Evolutionary conservation across 129 eudicot genomes (phyloP), one percentile per base, ranked within the genome.

Genomic region (Ambrosia trifida): DNA sequence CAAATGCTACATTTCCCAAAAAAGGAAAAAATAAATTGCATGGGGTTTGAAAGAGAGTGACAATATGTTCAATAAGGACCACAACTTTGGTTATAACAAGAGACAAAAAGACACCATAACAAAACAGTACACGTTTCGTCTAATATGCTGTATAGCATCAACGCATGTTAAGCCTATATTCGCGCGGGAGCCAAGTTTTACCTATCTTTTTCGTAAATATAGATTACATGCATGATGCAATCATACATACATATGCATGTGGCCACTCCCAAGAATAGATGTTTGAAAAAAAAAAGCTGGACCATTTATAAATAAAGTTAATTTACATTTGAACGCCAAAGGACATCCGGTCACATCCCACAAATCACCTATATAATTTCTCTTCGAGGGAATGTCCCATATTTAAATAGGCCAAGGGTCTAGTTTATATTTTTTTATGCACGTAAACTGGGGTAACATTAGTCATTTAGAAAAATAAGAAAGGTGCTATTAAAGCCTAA

Each of bases 151-250:
- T 44, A 30, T 61, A 45, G 61, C 20, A 60, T 72, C 77, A 60
- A 72, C 76, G 68, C 68, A 72, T 72, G 9, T 46, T 32, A 60
- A 45, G 77, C 77, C 77, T 72, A 60, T 72, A 72, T 72, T 72
- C 77, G 32, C 77, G 77, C 69, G 77, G 77, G 77, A 72, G 69
- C 69, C 68, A 45, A 60, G 36, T 61, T 32, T 61, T 66, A 60
- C 45, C 44, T 30, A 32, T 45, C 49, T 13, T 72, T 72, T 46
- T 45, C 77, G 61, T 32, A 31, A 40, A 40, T 7, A 40, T 40
- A 7, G 7, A 40, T 40, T 40, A 40, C 44, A 40, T 40, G 44
- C 44, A 40, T 40, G 44, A 40, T 40, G 44, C 44, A 40, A 40
- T 40, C 44, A 31, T 47, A 31, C n/a, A 47, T 67, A 46, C 7